A percentile compares a stretch with the other conserved stretches of the same genome.
Conservation (phyloP, 495 filamentous ascomycete species). For the Diplogelasinospora grovesii region DNA sequence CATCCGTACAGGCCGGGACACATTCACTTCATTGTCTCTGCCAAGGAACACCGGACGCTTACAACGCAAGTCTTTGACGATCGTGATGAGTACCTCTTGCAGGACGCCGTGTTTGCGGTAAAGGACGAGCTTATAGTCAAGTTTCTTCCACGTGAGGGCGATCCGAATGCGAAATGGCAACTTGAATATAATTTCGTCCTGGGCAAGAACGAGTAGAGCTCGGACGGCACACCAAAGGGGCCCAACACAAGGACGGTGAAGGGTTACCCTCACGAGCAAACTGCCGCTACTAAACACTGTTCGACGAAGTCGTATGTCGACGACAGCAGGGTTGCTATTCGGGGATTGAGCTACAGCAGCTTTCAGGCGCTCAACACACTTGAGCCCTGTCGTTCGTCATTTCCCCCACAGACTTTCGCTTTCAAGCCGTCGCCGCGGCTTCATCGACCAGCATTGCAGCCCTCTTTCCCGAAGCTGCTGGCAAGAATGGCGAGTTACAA, state of each 20-base stretch:
- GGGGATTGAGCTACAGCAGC: no score
- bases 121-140: slow-evolving; percentile 67
- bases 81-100: slow-evolving; percentile 51
- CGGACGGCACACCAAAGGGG: neutral
- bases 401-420: no score
- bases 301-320: no score
- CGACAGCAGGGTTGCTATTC: no score
- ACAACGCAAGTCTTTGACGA: slow-evolving; percentile 71
- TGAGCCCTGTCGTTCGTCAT: no score
- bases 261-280: no score
- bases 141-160: slow-evolving; percentile 52
- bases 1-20: slow-evolving; percentile 70
- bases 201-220: slow-evolving; percentile 2
- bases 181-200: slow-evolving; percentile 51
- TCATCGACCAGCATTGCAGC: no score
- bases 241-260: neutral
- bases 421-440: no score
- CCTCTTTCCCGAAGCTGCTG: no score
- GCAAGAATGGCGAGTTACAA: no score
- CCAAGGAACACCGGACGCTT: slow-evolving; percentile 41
- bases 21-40: slow-evolving; percentile 60
- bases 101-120: slow-evolving; percentile 72
- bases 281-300: no score
- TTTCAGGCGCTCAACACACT: no score
- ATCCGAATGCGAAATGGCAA: slow-evolving; percentile 55